Base-by-base conservation (phyloP, 2,329 filamentous ascomycete species). In the Fusarium sp. region DNA sequence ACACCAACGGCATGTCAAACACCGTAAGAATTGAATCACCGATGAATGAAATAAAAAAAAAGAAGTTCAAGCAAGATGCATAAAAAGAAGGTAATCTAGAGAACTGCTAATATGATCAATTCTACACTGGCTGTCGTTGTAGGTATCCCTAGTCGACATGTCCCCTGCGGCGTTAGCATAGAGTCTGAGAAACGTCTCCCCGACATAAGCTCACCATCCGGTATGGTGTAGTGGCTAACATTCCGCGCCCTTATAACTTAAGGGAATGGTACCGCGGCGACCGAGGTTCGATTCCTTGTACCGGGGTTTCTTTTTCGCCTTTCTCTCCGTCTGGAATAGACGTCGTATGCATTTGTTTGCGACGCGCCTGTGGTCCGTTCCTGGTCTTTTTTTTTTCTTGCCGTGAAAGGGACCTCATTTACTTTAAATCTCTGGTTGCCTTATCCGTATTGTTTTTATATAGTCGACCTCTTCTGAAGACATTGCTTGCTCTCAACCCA, bases 201-300 rank as follows among this genome's bases (percentile, higher is more conserved):
- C 29, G 18, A 5, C n/a, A 20, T 2, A 31, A 31, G 18, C 24
- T 14, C 27, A 31, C 10, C 16, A 58, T 60, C 59, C 65, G 60
- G 65, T 67, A 67, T 67, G 60, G 65, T 67, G 52, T 67, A 63
- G 65, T 63, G 65, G 60, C 52, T 67, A 63, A 64, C 40, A 64
- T 67, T 38, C 62, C 57, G 35, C 45, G 35, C 56, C 40, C 35
- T 58, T 35, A 29, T 37, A 27, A 54, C 18, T 11, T 54, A 27
- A 54, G 47, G 6, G 47, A 54, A 8, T 1, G 5, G 27, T 8
- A 8, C 47, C 47, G 47, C 47, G 47, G 47, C 14, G 47, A 6
- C 47, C 47, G 31, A 27, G 47, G 47, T 54, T 54, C 47, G 47
- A 54, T 31, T 31, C 47, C 47, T 27, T 31, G 47, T 54, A 54